These are phyloP conservation scores for Setaria viridis DNA, from an alignment of 202 grass and related monocot genomes.

Conservation along the genomic window DNA sequence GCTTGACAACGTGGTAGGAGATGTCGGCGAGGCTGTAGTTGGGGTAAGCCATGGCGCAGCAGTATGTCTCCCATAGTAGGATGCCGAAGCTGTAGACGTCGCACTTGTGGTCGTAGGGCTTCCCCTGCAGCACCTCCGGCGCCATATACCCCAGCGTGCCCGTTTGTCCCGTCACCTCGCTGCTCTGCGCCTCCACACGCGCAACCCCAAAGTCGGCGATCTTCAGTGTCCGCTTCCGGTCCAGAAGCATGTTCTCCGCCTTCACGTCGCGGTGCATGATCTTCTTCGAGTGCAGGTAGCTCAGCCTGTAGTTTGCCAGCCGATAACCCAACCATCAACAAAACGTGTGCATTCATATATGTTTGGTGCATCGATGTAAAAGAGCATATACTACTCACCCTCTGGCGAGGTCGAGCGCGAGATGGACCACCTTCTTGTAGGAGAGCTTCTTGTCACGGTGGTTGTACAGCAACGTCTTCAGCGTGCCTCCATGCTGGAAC, in stretches of 20 bases:
- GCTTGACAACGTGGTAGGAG: slow-evolving; percentile 73
- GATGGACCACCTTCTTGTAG: slow-evolving; percentile 67
- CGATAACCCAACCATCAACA: no score
- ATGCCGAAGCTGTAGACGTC: slow-evolving; percentile 95
- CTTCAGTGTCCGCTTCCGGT: slow-evolving; percentile 65
- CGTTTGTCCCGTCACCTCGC: slow-evolving; percentile 83
- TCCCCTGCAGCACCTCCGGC: slow-evolving; percentile 87
- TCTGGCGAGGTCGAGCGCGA: slow-evolving; percentile 75
- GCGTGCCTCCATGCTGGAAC: slow-evolving; percentile 72
- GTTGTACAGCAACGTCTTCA: slow-evolving; percentile 78
- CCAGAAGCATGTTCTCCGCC: slow-evolving; percentile 91
- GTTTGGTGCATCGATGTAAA: background rate
- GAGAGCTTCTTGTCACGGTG: slow-evolving; percentile 70
- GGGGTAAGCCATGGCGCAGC: slow-evolving; percentile 86
- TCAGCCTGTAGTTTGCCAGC: slow-evolving; percentile 45
- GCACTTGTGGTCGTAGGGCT: slow-evolving; percentile 82
- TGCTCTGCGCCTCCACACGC: slow-evolving; percentile 70
- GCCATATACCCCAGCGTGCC: slow-evolving; percentile 91
- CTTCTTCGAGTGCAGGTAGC: slow-evolving; percentile 79
- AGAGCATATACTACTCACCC: slow-evolving; percentile 47
- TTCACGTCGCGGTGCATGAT: slow-evolving; percentile 95
- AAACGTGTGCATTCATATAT: background rate
- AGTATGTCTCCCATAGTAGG: slow-evolving; percentile 92
- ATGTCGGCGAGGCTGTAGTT: slow-evolving; percentile 76
- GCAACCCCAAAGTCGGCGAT: slow-evolving; percentile 98